Conservation (phyloP, 305 asterid genomes). For the Fraxinus greggii region DNA sequence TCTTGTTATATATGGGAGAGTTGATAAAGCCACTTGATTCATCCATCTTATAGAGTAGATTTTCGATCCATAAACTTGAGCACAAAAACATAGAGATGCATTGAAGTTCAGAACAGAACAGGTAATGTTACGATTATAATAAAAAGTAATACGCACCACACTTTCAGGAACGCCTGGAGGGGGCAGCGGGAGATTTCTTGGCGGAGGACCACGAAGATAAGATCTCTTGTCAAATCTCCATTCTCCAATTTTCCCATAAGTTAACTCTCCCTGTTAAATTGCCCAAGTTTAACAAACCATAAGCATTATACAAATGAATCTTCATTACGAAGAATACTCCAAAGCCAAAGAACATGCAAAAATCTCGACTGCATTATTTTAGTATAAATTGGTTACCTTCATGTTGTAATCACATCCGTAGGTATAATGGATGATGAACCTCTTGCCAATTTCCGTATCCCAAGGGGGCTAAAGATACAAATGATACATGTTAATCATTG, state of each 20-base stretch:
- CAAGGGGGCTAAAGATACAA: conserved; percentile 77
- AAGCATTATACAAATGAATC: background rate
- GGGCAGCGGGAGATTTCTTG: conserved; percentile 71
- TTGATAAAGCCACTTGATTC: background rate
- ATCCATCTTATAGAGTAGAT: conserved; percentile 15
- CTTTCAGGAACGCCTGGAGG: conserved; percentile 98
- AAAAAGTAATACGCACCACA: conserved; percentile 63
- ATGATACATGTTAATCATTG: conserved; percentile 23
- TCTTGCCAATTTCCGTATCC: conserved; percentile 73
- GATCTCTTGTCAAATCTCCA: conserved; percentile 99
- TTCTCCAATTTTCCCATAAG: conserved; percentile 89
- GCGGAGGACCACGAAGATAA: conserved; percentile 73
- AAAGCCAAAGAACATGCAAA: conserved; percentile 12
- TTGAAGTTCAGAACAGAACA: background rate
- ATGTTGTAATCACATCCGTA: conserved; percentile 95
- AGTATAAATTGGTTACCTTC: conserved; percentile 53
- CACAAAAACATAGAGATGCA: background rate
- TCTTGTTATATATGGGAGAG: background rate
- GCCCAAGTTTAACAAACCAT: conserved; percentile 20
- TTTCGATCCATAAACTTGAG: background rate
- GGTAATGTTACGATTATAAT: background rate
- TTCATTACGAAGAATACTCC: background rate
- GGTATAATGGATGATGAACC: conserved; percentile 84
- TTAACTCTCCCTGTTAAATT: conserved; percentile 73
- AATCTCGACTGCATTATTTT: background rate